Base-by-base conservation (phyloP, 768 basidiomycete species). In the Trametes elegans region DNA sequence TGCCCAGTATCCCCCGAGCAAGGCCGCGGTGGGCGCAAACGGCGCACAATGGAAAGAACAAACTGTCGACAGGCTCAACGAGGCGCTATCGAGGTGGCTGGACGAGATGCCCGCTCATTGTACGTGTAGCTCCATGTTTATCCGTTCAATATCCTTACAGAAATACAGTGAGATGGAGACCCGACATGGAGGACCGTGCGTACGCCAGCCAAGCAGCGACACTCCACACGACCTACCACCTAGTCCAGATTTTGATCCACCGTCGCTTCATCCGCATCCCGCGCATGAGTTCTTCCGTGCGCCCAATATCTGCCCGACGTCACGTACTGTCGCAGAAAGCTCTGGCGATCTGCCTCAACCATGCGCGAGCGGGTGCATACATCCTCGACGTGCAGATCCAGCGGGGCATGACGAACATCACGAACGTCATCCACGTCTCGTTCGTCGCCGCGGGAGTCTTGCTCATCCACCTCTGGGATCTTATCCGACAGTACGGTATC, bases 211-310 rank as follows among this genome's bases (percentile, higher is more conserved):
- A 79, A 57, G 74, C 76, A 0, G 75, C 76, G 1, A 67, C 70
- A 8, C 66, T 82, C 1, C 74, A 76, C 53, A 63, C 72, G 3
- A 65, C 71, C 2, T 83, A 78, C 64, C 79, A 89, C 61, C 76
- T 85, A 52, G 71, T 82, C 13, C 83, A 87, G 67, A 90, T 92
- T 57, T 73, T 88, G 31, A 76, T 90, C 34, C 89, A 92, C 67
- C 83, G 89, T 2, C 85, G 88, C 0, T 91, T 90, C 70, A 84
- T 93, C 52, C 85, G 85, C 0, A 36, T 56, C 16, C 55, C 62
- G 10, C 62, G 55, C 21, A 40, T n/a, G 0, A 14, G 16, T 5
- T 32, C 45, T 1, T 10, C 36, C 13, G 7, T 31, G 75, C 55
- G 76, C 76, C 47, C 35, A 18, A 11, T 26, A 16, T 21, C 46